A percentile compares a stretch with the other conserved stretches of the same genome.
Evolutionary conservation across 208 protist species (phyloP).

Genomic region (Crithidia brevicula): DNA sequence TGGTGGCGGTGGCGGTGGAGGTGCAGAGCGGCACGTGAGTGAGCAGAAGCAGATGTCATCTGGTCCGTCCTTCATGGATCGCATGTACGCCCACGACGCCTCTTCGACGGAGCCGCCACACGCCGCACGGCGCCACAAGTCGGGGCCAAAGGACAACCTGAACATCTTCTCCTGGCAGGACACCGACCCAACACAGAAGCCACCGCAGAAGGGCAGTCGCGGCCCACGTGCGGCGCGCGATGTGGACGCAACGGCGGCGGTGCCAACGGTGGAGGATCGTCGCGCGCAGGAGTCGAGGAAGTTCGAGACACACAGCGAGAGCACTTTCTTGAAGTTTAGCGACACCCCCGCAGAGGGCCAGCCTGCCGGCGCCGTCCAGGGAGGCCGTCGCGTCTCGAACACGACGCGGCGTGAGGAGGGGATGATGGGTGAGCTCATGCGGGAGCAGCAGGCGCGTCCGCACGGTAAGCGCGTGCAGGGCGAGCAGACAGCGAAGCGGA

Average conservation of each 20-base stretch:
- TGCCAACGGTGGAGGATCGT: conserved; percentile 24
- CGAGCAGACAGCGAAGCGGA: background rate
- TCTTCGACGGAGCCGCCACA: conserved; percentile 9
- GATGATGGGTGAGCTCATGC: conserved; percentile 39
- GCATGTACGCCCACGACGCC: conserved; percentile 45
- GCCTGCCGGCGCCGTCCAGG: background rate
- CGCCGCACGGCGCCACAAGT: conserved; percentile 17
- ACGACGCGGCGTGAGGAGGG: conserved; percentile 13
- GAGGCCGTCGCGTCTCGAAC: background rate
- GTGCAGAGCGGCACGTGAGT: conserved; percentile 22
- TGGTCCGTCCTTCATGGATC: conserved; percentile 56
- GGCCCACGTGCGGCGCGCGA: conserved; percentile 15
- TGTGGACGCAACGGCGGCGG: background rate
- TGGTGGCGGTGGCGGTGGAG: background rate
- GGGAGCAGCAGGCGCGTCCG: conserved; percentile 21
- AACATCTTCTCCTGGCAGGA: conserved; percentile 85
- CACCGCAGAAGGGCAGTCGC: background rate
- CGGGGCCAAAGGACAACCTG: conserved; percentile 42
- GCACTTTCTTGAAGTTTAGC: conserved; percentile 79
- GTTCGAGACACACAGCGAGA: conserved; percentile 54
- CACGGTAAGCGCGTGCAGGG: conserved; percentile 17
- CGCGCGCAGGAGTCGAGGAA: conserved; percentile 45
- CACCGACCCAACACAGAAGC: background rate
- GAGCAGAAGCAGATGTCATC: conserved; percentile 46
- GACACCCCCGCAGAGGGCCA: conserved; percentile 23